Conservation (phyloP, 2,329 filamentous ascomycete species). For the Dothidotthia symphoricarpi region DNA sequence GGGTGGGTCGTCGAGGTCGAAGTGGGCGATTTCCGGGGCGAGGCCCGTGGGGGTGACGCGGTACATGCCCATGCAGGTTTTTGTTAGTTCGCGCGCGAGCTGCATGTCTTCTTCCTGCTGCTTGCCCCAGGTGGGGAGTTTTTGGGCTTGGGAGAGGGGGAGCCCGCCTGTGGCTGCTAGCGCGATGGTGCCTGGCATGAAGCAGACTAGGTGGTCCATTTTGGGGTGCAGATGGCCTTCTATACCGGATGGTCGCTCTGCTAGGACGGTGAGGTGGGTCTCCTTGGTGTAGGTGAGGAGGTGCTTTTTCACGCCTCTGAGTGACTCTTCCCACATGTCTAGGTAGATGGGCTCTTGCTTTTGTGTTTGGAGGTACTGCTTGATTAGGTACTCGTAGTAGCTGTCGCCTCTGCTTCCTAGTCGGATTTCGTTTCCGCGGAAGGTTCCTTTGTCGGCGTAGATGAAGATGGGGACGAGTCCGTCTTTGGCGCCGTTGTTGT, state of each 20-base stretch:
- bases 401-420: constrained; percentile 93
- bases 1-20: constrained; percentile 70
- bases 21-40: constrained; percentile 93
- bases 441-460: constrained; percentile 72
- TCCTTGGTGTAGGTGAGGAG: constrained; percentile 83
- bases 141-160: constrained; percentile 71
- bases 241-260: constrained; percentile 77
- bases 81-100: constrained; percentile 85
- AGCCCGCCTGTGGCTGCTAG: constrained; percentile 79
- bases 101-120: constrained; percentile 83
- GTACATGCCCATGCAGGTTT: constrained; percentile 99
- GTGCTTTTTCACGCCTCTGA: constrained; percentile 85
- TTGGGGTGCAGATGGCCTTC: constrained; percentile 69
- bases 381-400: constrained; percentile 98
- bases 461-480: constrained; percentile 92
- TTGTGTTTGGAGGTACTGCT: constrained; percentile 94
- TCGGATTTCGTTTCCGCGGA: constrained; percentile 81
- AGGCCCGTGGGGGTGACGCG: constrained; percentile 84
- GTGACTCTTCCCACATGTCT: constrained; percentile 88
- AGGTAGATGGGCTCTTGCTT: constrained; percentile 81
- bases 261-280: constrained; percentile 82
- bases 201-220: constrained; percentile 98
- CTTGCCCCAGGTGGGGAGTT: constrained; percentile 67
- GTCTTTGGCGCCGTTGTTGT: constrained; percentile 74
- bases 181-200: constrained; percentile 94